Evolutionary conservation across 2,329 filamentous ascomycete species (phyloP), one percentile per base, ranked within the genome.

Genomic region (Clonostachys chloroleuca): DNA sequence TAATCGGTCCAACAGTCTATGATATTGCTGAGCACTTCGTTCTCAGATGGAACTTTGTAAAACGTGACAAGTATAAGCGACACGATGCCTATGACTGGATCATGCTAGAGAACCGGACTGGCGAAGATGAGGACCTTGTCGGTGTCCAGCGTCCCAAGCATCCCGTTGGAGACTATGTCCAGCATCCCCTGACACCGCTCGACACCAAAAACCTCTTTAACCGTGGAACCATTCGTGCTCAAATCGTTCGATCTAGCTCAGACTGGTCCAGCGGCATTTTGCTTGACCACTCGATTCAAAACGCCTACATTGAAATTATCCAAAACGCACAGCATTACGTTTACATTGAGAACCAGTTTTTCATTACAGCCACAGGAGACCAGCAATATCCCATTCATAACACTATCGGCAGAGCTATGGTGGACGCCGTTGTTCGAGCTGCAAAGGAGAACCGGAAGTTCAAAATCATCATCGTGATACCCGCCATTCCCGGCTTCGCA

Each of bases 331-430:
- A 96, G 66, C 92, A 97, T 62, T 96, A 83, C 56, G 87, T 99
- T 20, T 99, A 97, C 70, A 96, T 99, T 51, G 94, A 99, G 65
- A 97, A 97, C 59, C 94, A 99, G 59, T 97, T 97, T 72, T 99
- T 97, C 75, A 96, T 95, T 61, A 95, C 91, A 2, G 89, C 94
- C 0, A 97, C 92, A 0, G 90, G 90, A 9, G 85, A 94, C n/a
- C 68, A 96, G 35, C 92, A 96, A 63, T 70, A 76, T 1, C 92
- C 92, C 0, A 82, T 97, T 20, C 84, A 90, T 65, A 99, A 99
- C 62, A 86, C 83, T 16, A 87, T 99, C 46, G 94, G 94, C 12
- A 77, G 77, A 8, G 86, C 94, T 3, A 96, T 99, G 46, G 94
- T 96, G 3, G 91, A 99, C 48, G 92, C 92, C 1, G 86, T 91